Evolutionary conservation across 2,329 filamentous ascomycete genomes (phyloP), one percentile per base, ranked within the genome.

Genomic region (Sphaerulina musiva): DNA sequence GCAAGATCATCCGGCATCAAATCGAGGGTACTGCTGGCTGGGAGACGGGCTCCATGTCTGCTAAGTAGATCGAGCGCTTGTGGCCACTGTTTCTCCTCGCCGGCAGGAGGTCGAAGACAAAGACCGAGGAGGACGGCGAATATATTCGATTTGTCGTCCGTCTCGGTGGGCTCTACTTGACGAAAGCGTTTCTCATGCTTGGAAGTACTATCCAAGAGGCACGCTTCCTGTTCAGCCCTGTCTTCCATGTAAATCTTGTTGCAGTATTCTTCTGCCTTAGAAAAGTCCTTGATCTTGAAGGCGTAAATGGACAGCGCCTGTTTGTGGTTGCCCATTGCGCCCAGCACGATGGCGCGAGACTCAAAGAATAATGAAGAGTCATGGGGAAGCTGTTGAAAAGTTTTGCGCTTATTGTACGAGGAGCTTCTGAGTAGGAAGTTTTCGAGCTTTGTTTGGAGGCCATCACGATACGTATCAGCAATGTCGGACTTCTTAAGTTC

Each of bases 291-390:
- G 70, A 98, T 81, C 70, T 92, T 93, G 73, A 96, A 98, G 29
- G 97, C 92, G 69, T 95, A 98, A 49, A 98, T 95, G 68, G 93
- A 87, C n/a, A 98, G 75, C 0, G 93, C 93, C 72, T 97, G 90
- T 68, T 89, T 91, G 73, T 98, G 91, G 64, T 92, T 86, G 6
- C 89, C 89, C 88, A 97, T 95, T 63, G 93, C 95, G 71, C 89
- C 90, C 39, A 97, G 81, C 17, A 97, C 85, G 43, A 97, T 85
- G 6, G 93, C 93, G 57, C 92, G 84, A 1, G 89, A 84, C 69
- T 97, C 92, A 70, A 87, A 95, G 65, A 96, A 96, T 2, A 82
- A 78, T 0, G 90, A 77, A 68, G 96, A 86, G 64, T 95, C 87
- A 55, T 83, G 78, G 5, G 90, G 88, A 52, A 98, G 81, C 66